A percentile compares a stretch with the other conserved stretches of the same genome.
Conservation (phyloP, 2,329 filamentous ascomycete genomes). For the Colletotrichum sidae region DNA sequence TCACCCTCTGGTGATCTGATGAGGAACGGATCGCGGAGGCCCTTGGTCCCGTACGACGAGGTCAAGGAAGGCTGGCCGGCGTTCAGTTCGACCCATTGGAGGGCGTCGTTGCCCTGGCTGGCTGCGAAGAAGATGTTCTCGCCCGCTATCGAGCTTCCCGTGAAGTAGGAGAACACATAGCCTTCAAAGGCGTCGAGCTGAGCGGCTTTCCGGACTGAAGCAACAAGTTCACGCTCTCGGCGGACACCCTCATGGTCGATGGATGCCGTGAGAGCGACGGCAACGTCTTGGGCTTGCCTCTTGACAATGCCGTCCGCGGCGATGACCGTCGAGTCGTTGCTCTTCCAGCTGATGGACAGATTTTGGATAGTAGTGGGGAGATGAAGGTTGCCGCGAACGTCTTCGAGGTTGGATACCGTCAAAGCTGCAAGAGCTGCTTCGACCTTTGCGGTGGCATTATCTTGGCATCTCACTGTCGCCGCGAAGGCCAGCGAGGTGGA, state of each 20-base stretch:
- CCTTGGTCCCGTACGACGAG: slow-evolving; percentile 59
- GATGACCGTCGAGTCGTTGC: slow-evolving; percentile 48
- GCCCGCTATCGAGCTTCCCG: slow-evolving; percentile 54
- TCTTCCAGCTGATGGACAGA: slow-evolving; percentile 49
- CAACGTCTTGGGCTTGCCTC: slow-evolving; percentile 42
- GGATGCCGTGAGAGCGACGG: slow-evolving; percentile 50
- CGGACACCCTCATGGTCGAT: slow-evolving; percentile 41
- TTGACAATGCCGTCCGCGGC: slow-evolving; percentile 49
- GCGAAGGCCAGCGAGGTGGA: slow-evolving; percentile 25
- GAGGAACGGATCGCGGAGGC: slow-evolving; percentile 64
- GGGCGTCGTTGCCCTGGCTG: slow-evolving; percentile 63
- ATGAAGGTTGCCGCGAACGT: slow-evolving; percentile 52
- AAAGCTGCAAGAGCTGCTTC: slow-evolving; percentile 41
- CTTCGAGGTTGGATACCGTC: slow-evolving; percentile 47
- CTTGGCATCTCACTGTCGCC: slow-evolving; percentile 21
- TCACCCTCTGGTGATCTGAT: slow-evolving; percentile 62
- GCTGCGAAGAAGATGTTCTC: slow-evolving; percentile 66
- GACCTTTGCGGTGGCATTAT: slow-evolving; percentile 7
- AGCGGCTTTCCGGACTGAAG: slow-evolving; percentile 48
- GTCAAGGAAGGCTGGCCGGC: slow-evolving; percentile 57
- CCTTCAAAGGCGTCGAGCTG: slow-evolving; percentile 51
- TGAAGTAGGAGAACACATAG: slow-evolving; percentile 66
- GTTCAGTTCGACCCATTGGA: slow-evolving; percentile 63
- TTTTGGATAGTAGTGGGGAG: slow-evolving; percentile 47
- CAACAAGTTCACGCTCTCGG: slow-evolving; percentile 46